These are phyloP conservation scores for Epicoccum sorghinum DNA, from an alignment of 2,329 filamentous ascomycete species.

Conservation along the genomic window DNA sequence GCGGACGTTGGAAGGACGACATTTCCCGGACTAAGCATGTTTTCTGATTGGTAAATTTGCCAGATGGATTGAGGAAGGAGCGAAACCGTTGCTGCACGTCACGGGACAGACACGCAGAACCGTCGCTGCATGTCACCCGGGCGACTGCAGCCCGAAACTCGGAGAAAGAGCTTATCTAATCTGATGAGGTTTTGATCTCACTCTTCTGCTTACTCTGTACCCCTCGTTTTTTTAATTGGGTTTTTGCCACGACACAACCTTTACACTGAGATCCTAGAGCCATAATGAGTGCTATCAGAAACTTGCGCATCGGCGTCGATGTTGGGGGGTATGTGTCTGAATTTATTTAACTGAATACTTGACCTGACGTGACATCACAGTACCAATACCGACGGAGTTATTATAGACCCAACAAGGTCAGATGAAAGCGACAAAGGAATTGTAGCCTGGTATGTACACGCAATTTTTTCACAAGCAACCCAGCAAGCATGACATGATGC, in stretches of 20 bases:
- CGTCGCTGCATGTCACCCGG: too few relatives aligned
- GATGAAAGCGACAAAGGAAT: slow-evolving; percentile 37
- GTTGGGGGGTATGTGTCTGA: slow-evolving; percentile 46
- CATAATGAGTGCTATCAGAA: slow-evolving; percentile 26
- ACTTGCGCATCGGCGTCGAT: slow-evolving; percentile 52
- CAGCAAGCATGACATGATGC: neutral
- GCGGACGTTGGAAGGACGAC: too few relatives aligned
- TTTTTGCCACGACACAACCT: neutral
- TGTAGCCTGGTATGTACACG: slow-evolving; percentile 38
- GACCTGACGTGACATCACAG: slow-evolving; percentile 22
- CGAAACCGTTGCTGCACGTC: too few relatives aligned
- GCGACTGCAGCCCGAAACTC: neutral
- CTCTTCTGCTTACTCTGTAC: neutral
- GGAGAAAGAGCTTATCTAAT: slow-evolving; percentile 5
- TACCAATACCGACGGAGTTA: slow-evolving; percentile 47
- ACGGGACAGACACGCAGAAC: too few relatives aligned
- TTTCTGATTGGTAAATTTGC: too few relatives aligned
- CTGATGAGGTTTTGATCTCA: slow-evolving; percentile 1
- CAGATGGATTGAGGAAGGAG: too few relatives aligned
- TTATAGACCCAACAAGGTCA: slow-evolving; percentile 42
- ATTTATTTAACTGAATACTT: neutral
- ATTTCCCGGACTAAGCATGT: too few relatives aligned
- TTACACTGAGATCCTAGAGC: neutral
- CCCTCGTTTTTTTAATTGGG: slow-evolving; percentile 6
- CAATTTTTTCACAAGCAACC: neutral